Evolutionary conservation across 2,329 filamentous ascomycete genomes (phyloP), one percentile per base, ranked within the genome.

Genomic region (Ilyonectria robusta): DNA sequence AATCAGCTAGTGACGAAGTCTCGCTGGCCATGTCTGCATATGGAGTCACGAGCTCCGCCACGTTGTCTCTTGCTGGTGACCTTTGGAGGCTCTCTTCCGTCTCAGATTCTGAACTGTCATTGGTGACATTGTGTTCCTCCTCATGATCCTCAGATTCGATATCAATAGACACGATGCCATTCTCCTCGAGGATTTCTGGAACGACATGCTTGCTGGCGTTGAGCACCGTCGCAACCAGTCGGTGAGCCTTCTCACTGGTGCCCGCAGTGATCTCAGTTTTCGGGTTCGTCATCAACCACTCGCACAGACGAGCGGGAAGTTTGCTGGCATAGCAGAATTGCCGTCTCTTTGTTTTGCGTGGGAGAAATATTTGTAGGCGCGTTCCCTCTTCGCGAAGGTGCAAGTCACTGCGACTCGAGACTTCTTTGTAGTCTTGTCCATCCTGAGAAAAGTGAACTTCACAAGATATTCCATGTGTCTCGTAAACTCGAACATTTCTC

Each of bases 401-500:
- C 13, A 65, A 54, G 3, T 62, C 63, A 3, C 44, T 61, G 3
- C 11, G 50, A 1, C 33, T 50, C 4, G 21, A 54, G 2, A 54
- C 56, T 23, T 65, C 1, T 3, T 2, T 21, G 8, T 15, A 15
- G n/a, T 35, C 37, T 40, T 19, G 31, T 10, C 29, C 57, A 9
- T 61, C 62, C 23, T 65, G 62, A 1, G 44, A 40, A 21, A 65
- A 42, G 19, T 13, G 29, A 8, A 56, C n/a, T 1, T 37, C 54
- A 9, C 57, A 48, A n/a, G 50, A 59, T 35, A 65, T 65, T 31
- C 58, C 58, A 4, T 65, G 47, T 3, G 62, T 65, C 51, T 65
- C 62, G 15, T 65, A 62, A 21, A 65, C 57, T 11, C 23, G 42
- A 2, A 50, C 31, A 23, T 37, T 54, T 19, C 21, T 56, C 33